These are phyloP conservation scores for Kodamaea kaohsiungensis DNA, from an alignment of 805 yeast species.

Conservation along the genomic window DNA sequence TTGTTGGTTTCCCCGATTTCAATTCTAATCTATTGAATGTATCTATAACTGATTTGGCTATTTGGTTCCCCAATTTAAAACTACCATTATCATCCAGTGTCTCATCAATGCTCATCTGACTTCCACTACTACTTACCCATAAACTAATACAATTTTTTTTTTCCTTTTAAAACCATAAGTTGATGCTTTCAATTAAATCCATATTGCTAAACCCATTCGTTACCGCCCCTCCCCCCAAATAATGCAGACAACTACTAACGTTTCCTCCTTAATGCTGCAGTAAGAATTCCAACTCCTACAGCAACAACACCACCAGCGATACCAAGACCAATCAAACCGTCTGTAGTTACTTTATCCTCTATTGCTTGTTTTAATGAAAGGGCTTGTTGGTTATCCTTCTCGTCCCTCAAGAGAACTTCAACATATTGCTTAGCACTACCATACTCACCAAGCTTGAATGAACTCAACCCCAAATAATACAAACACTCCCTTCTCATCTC, in stretches of 20 bases:
- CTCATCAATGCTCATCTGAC: no score
- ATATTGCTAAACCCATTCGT: background rate
- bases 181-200: background rate
- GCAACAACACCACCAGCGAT: conserved; percentile 85
- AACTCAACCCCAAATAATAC: conserved; percentile 84
- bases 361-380: conserved; percentile 68
- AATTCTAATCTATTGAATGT: conserved; percentile 31
- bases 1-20: conserved; percentile 57
- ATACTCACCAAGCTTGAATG: conserved; percentile 85
- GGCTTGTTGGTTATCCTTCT: conserved; percentile 85
- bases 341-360: conserved; percentile 81
- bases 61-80: conserved; percentile 2
- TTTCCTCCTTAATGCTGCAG: conserved; percentile 33
- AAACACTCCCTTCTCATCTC: conserved; percentile 85
- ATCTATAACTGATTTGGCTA: conserved; percentile 19
- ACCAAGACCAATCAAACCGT: conserved; percentile 87
- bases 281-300: conserved; percentile 66
- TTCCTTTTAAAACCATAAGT: background rate
- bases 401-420: conserved; percentile 72
- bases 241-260: conserved; percentile 1
- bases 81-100: background rate
- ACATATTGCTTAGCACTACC: conserved; percentile 82
- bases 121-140: no score
- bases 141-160: background rate
- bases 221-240: no score